These are phyloP conservation scores for Nitzschia sp. DNA, from an alignment of 108 stramenopile genomes.

Conservation along the genomic window DNA sequence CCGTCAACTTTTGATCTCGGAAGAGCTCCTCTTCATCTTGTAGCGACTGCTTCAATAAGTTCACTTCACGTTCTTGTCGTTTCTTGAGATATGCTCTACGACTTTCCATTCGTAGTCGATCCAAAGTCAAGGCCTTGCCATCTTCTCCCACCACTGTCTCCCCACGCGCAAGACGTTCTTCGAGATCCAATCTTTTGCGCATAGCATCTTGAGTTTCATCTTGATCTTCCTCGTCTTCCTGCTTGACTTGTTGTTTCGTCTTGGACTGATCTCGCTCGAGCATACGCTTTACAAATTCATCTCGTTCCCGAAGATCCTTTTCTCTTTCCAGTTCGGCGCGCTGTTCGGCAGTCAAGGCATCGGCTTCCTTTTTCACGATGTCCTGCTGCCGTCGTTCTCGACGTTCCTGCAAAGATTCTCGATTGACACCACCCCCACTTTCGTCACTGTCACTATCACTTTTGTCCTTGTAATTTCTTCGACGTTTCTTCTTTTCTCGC, in stretches of 20 bases:
- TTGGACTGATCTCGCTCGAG: slow-evolving; percentile 79
- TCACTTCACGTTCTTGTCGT: slow-evolving; percentile 91
- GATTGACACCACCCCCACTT: slow-evolving; percentile 17
- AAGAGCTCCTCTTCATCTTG: slow-evolving; percentile 96
- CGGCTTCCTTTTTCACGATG: neutral
- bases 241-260: slow-evolving; percentile 32
- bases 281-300: slow-evolving; percentile 92
- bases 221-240: slow-evolving; percentile 28
- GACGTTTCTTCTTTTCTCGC: slow-evolving; percentile 31
- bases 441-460: slow-evolving; percentile 28
- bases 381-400: slow-evolving; percentile 23
- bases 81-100: slow-evolving; percentile 92
- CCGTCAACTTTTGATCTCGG: slow-evolving; percentile 68
- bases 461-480: slow-evolving; percentile 12
- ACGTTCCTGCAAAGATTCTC: slow-evolving; percentile 20
- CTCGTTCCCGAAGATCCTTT: slow-evolving; percentile 86
- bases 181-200: slow-evolving; percentile 52
- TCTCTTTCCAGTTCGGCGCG: slow-evolving; percentile 76
- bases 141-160: slow-evolving; percentile 75
- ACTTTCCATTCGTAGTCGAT: slow-evolving; percentile 81
- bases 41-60: slow-evolving; percentile 83
- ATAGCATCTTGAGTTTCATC: slow-evolving; percentile 34
- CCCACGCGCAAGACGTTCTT: slow-evolving; percentile 83
- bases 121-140: slow-evolving; percentile 62
- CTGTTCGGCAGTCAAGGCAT: slow-evolving; percentile 62